Conservation (phyloP, 2,329 filamentous ascomycete genomes). For the Colletotrichum tropicale region DNA sequence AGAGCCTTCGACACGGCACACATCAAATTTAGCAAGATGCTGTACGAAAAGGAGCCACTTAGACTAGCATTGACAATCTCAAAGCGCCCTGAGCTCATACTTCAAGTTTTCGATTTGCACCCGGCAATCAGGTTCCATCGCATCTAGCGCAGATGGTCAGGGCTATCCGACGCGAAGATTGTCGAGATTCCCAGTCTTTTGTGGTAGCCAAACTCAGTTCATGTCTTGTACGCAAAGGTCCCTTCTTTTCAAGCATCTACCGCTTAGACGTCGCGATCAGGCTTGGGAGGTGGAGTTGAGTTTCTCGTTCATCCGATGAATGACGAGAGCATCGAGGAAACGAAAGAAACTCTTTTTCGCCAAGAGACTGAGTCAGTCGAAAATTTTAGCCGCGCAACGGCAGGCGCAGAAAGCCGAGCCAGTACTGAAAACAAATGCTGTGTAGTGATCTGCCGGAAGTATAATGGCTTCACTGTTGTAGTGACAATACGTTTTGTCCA, state of each 20-base stretch:
- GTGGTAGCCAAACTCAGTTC: neutral
- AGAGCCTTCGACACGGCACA: neutral
- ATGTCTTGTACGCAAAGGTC: neutral
- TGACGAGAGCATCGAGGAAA: neutral
- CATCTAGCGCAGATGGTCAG: neutral
- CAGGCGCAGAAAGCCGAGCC: neutral
- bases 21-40: neutral
- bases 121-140: neutral
- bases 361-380: neutral
- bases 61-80: neutral
- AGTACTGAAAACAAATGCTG: neutral
- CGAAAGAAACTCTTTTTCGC: neutral
- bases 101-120: neutral
- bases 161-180: neutral
- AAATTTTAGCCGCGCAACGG: neutral
- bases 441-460: neutral
- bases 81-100: neutral
- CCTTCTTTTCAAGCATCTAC: neutral
- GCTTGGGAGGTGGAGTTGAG: neutral
- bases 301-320: neutral
- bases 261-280: neutral
- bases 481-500: neutral
- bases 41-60: neutral
- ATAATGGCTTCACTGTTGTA: neutral
- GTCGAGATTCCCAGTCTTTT: neutral